Evolutionary conservation across 208 protist genomes (phyloP).

Genomic region (Herpetomonas samuelpessoai): DNA sequence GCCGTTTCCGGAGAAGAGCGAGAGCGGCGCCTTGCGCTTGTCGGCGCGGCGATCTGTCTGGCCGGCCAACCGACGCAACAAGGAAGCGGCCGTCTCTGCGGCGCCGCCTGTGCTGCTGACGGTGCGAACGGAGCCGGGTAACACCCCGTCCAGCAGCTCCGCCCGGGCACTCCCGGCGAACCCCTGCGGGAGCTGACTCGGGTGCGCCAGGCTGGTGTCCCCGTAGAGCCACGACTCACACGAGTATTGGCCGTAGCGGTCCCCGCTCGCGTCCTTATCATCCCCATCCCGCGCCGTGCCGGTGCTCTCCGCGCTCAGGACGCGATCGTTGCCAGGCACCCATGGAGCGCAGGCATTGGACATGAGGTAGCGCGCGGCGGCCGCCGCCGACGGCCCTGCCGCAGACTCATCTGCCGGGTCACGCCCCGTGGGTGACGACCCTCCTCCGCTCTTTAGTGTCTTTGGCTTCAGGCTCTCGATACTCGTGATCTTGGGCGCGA

Average conservation of each 20-base stretch:
- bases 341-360: too few species aligned
- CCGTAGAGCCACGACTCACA: conserved; percentile 79
- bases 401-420: too few species aligned
- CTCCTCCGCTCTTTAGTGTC: too few species aligned
- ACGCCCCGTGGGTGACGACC: too few species aligned
- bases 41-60: conserved; percentile 1
- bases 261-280: conserved; percentile 1
- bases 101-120: too few species aligned
- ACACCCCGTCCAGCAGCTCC: conserved; percentile 36
- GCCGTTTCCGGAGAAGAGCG: conserved; percentile 15
- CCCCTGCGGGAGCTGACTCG: conserved; percentile 63
- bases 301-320: too few species aligned
- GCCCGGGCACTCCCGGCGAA: conserved; percentile 42
- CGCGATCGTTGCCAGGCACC: too few species aligned
- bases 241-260: conserved; percentile 39
- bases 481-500: conserved; percentile 72
- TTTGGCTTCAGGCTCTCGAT: conserved; percentile 56
- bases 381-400: too few species aligned
- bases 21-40: background rate
- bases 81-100: too few species aligned
- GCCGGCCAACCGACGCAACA: conserved; percentile 56
- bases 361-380: too few species aligned
- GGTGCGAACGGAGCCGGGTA: too few species aligned
- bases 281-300: too few species aligned
- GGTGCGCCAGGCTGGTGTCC: conserved; percentile 62